These are phyloP conservation scores for Lagerstroemia speciosa DNA, from an alignment of 345 rosid species.

Conservation along the genomic window DNA sequence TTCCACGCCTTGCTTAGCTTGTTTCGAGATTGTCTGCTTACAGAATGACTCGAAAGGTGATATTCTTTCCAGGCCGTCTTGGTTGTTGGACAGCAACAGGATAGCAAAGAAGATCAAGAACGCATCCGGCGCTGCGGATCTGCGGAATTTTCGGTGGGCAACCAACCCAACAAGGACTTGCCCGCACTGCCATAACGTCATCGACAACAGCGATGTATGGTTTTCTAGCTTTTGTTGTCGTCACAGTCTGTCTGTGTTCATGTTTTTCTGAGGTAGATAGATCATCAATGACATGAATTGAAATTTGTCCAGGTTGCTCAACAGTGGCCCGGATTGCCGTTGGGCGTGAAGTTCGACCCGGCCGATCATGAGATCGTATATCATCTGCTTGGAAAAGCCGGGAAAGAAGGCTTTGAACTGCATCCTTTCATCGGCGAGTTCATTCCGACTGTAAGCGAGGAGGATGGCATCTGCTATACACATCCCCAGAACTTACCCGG, in stretches of 20 bases:
- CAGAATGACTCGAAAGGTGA: no score
- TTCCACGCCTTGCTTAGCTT: not conserved
- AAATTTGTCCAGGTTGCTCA: constrained; percentile 51
- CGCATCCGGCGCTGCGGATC: constrained; percentile 47
- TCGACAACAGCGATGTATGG: constrained; percentile 86
- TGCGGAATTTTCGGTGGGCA: constrained; percentile 42
- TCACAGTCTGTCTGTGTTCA: no score
- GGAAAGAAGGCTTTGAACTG: constrained; percentile 28
- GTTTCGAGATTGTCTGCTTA: no score
- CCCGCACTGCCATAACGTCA: constrained; percentile 62
- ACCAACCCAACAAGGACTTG: constrained; percentile 83
- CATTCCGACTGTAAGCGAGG: constrained; percentile 65
- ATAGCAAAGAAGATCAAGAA: constrained; percentile 80
- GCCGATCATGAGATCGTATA: constrained; percentile 83
- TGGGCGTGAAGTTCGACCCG: constrained; percentile 94
- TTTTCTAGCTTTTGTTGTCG: constrained; percentile 5
- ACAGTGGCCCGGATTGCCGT: constrained; percentile 90
- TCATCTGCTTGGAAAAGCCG: constrained; percentile 73
- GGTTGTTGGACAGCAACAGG: constrained; percentile 79
- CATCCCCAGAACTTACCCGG: constrained; percentile 96
- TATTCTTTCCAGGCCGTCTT: constrained; percentile 63
- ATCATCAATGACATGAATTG: no score
- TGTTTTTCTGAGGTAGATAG: no score
- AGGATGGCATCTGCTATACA: constrained; percentile 92
- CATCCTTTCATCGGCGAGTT: constrained; percentile 84